Evolutionary conservation across 805 yeast genomes (phyloP), one percentile per base, ranked within the genome.

Genomic region (Metschnikowia bowlesiae): DNA sequence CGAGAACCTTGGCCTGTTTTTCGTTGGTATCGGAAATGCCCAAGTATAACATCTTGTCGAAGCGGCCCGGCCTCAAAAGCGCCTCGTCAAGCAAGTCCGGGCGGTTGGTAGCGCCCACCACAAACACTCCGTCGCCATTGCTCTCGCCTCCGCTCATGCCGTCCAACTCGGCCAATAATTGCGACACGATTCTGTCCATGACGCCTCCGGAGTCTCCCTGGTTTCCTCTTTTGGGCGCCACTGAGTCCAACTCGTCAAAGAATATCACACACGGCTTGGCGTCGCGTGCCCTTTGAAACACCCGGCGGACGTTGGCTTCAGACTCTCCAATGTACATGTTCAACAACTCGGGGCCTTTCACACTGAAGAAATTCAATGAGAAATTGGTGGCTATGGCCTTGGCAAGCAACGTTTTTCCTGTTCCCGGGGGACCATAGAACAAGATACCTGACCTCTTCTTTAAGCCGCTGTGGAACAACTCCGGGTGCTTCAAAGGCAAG

Each of bases 121-220:
- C 97, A 66, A 94, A 94, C 0, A 94, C 97, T 6, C 97, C 98
- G 51, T 85, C 90, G 3, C 69, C 69, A 41, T 68, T 74, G 49
- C 68, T 70, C 16, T 62, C 67, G 8, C 79, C 76, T 8, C 85
- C 85, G 61, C 95, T 85, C 97, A 92, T 92, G 28, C 98, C 98
- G 64, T 94, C 99, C 40, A 94, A 74, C 66, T 94, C 99, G 0
- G 98, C 97, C 47, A 94, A 74, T 37, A 94, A 71, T 66, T 94
- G 99, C 0, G 97, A 91, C 0, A 94, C 99, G 56, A 94, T 94
- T 67, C 99, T 80, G 65, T 94, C 99, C 99, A 94, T 94, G 2
- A 94, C 98, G 58, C 98, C 99, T 14, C 98, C 98, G 2, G 97
- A 90, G 67, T 94, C 99, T 26, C 99, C 98, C 63, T 94, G 97